Conservation (phyloP, 116 monocot species). For the Dioscorea cayenensis region DNA sequence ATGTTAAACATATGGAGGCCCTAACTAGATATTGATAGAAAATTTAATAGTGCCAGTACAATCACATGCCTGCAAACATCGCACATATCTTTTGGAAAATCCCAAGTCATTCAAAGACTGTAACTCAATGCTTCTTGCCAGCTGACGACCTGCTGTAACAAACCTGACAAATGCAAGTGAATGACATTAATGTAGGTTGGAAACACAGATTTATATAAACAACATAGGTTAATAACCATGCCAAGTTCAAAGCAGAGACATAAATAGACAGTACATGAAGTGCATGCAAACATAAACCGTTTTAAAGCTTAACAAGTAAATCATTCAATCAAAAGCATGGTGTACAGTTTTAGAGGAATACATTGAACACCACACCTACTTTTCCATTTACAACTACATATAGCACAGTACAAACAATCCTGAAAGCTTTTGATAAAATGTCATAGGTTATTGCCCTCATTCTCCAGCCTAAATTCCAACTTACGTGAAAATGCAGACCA, state of each 20-base stretch:
- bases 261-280: neutral
- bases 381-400: too few relatives aligned
- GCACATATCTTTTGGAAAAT: conserved; percentile 93
- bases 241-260: neutral
- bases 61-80: conserved; percentile 74
- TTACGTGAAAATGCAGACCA: too few relatives aligned
- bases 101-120: conserved; percentile 89
- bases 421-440: too few relatives aligned
- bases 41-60: neutral
- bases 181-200: neutral
- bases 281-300: neutral
- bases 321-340: neutral
- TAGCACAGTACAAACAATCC: too few relatives aligned
- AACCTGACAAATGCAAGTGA: conserved; percentile 39
- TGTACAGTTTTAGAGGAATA: neutral
- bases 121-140: conserved; percentile 77
- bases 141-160: conserved; percentile 66
- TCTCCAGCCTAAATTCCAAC: too few relatives aligned
- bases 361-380: too few relatives aligned
- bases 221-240: neutral
- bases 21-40: neutral
- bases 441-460: too few relatives aligned
- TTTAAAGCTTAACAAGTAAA: neutral
- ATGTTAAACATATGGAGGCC: neutral
- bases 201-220: neutral